Conservation (phyloP, 768 basidiomycete species). For the Lactarius psammicola region DNA sequence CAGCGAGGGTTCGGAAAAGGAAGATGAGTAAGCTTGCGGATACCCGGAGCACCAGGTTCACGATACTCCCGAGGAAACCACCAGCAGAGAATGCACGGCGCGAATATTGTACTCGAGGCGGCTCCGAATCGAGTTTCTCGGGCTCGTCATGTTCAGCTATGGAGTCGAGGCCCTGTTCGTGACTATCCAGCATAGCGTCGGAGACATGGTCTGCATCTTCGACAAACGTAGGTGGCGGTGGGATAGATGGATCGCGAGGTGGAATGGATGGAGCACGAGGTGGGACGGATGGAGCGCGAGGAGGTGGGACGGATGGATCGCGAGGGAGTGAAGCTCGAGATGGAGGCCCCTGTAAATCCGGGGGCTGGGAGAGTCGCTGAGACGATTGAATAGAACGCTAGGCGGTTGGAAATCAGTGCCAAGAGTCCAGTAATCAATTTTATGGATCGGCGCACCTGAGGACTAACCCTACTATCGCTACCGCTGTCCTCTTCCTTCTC, state of each 20-base stretch:
- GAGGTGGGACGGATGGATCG: conserved; percentile 48
- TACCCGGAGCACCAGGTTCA: conserved; percentile 39
- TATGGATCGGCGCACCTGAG: conserved; percentile 39
- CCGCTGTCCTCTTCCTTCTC: conserved; percentile 51
- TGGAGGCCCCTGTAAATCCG: conserved; percentile 39
- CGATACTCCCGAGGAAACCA: conserved; percentile 43
- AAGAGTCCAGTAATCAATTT: conserved; percentile 1
- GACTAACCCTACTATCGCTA: conserved; percentile 42
- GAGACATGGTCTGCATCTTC: conserved; percentile 17
- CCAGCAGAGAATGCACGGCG: conserved; percentile 45
- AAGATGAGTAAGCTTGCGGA: conserved; percentile 26
- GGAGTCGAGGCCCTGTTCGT: conserved; percentile 55
- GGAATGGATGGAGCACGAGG: conserved; percentile 43
- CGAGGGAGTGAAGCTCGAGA: conserved; percentile 30
- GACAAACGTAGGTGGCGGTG: conserved; percentile 43
- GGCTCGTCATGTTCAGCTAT: conserved; percentile 67
- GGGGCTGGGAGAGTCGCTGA: conserved; percentile 14
- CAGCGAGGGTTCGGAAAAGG: conserved; percentile 29
- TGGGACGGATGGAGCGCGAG: conserved; percentile 41
- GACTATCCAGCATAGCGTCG: conserved; percentile 36
- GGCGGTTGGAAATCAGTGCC: conserved; percentile 5
- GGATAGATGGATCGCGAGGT: conserved; percentile 40
- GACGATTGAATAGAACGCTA: conserved; percentile 31
- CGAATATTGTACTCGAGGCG: background rate
- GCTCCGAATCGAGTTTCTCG: background rate